phyloP scores from a whole-genome alignment of 2,329 filamentous ascomycete species.

The Endothia cerciana region DNA sequence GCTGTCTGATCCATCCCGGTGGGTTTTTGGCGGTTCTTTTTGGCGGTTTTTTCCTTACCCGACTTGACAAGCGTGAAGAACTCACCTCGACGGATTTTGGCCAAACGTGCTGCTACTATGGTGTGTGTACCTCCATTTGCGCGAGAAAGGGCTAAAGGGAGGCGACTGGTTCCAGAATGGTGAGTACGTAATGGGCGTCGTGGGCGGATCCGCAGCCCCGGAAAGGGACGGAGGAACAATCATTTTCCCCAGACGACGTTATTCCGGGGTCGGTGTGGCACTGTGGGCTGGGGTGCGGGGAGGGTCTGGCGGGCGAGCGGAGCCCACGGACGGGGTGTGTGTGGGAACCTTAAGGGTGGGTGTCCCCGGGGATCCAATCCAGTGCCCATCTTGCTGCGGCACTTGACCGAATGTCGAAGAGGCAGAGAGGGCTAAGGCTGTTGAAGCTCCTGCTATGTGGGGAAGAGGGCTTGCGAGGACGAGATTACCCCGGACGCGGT shows the following conservation, averaged over 20 bases:
- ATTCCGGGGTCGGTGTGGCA: not conserved
- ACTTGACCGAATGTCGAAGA: not conserved
- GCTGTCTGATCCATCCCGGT: too few species aligned
- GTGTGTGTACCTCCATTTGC: too few species aligned
- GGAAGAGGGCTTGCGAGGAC: too few species aligned
- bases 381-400: not conserved
- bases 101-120: too few species aligned
- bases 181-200: not conserved
- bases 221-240: constrained; percentile 14
- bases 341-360: not conserved
- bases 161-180: too few species aligned
- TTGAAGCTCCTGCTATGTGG: too few species aligned
- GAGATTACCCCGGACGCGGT: not conserved
- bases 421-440: too few species aligned
- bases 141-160: too few species aligned
- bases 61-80: too few species aligned
- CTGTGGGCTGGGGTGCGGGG: constrained; percentile 1
- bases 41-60: not conserved
- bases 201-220: constrained; percentile 12
- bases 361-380: not conserved
- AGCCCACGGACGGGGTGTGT: constrained; percentile 4
- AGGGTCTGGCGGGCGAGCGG: constrained; percentile 7
- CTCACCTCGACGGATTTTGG: too few species aligned
- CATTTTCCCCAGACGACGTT: constrained; percentile 15
- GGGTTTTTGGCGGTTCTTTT: too few species aligned